phyloP scores from a whole-genome alignment of 192 early-diverging fungal species.

The Coemansia asiatica region DNA sequence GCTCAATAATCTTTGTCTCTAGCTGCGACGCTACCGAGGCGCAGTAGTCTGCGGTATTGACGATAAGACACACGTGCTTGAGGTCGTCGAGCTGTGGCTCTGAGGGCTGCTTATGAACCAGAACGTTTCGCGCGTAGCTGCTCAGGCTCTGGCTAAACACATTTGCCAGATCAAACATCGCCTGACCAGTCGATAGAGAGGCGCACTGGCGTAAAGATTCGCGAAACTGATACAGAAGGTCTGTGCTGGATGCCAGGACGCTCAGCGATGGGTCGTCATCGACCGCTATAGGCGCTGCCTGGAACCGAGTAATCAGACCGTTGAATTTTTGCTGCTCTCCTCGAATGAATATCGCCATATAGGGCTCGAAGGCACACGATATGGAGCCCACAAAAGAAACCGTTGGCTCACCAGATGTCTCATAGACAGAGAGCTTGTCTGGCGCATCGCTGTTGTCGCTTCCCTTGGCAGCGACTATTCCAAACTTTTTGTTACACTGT shows the following conservation, averaged over 20 bases:
- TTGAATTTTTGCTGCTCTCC: constrained; percentile 70
- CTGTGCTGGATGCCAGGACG: constrained; percentile 85
- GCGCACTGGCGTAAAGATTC: constrained; percentile 85
- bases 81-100: constrained; percentile 66
- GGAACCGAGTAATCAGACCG: constrained; percentile 63
- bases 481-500: constrained; percentile 76
- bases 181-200: constrained; percentile 78
- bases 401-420: constrained; percentile 6
- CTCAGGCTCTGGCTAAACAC: constrained; percentile 81
- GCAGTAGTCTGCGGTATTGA: constrained; percentile 97
- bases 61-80: constrained; percentile 68
- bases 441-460: constrained; percentile 2
- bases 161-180: constrained; percentile 80
- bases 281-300: constrained; percentile 40
- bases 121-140: constrained; percentile 74
- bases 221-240: constrained; percentile 89
- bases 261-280: constrained; percentile 59
- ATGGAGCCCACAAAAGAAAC: constrained; percentile 71
- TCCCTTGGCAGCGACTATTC: constrained; percentile 38
- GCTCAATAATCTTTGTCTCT: constrained; percentile 86
- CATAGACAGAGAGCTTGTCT: constrained; percentile 16
- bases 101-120: constrained; percentile 69
- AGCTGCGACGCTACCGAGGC: constrained; percentile 78
- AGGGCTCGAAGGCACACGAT: constrained; percentile 84
- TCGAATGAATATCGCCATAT: constrained; percentile 82